A percentile compares a stretch with the other conserved stretches of the same genome.
phyloP scores from a whole-genome alignment of 2,329 filamentous ascomycete genomes.

The Ophiosphaerella korrae region DNA sequence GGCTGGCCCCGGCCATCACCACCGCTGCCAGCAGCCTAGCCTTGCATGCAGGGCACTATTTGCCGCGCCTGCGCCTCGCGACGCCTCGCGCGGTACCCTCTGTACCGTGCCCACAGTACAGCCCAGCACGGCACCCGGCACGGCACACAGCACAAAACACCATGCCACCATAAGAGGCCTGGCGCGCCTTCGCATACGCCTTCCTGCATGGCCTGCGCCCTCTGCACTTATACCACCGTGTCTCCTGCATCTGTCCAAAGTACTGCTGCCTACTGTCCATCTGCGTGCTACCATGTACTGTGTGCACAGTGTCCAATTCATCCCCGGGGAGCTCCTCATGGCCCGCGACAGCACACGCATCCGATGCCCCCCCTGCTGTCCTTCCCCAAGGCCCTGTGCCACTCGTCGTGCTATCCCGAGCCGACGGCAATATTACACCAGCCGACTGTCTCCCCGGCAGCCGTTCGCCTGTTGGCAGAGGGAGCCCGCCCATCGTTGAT shows the following conservation, averaged over 20 bases:
- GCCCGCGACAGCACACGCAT: slow-evolving; percentile 18
- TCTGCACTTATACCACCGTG: too few relatives aligned
- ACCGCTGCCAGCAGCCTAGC: background rate
- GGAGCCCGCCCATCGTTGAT: background rate
- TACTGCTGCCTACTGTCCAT: too few relatives aligned
- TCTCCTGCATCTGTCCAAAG: too few relatives aligned
- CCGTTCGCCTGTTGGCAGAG: background rate
- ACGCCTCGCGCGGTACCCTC: background rate
- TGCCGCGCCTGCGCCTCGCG: slow-evolving; percentile 9
- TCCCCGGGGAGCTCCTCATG: slow-evolving; percentile 19
- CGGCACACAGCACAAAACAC: too few relatives aligned
- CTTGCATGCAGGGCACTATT: background rate
- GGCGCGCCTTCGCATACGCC: too few relatives aligned
- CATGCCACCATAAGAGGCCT: too few relatives aligned
- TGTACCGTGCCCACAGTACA: too few relatives aligned
- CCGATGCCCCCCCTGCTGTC: slow-evolving; percentile 17
- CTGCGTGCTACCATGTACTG: too few relatives aligned
- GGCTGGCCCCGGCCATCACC: background rate
- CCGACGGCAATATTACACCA: slow-evolving; percentile 22
- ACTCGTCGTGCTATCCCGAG: slow-evolving; percentile 13
- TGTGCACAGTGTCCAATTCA: slow-evolving; percentile 1
- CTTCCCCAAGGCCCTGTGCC: too few relatives aligned
- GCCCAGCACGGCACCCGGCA: too few relatives aligned
- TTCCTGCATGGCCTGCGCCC: too few relatives aligned
- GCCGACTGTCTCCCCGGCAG: slow-evolving; percentile 12